Conservation (phyloP, 257 asterid species). For the Solanum stenotomum region DNA sequence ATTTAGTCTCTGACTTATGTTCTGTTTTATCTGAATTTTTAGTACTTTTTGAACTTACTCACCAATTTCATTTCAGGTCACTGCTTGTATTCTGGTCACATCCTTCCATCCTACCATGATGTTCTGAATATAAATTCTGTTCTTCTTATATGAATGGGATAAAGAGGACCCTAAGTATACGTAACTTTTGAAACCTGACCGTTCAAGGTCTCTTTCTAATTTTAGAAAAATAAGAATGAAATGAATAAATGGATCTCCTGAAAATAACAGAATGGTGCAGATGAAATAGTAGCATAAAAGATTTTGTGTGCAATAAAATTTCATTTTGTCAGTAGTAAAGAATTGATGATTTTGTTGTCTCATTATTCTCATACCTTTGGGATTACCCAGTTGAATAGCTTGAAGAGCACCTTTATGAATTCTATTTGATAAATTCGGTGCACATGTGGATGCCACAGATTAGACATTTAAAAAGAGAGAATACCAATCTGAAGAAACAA, state of each 20-base stretch:
- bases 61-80: background rate
- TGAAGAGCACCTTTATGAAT: background rate
- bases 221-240: background rate
- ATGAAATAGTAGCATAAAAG: background rate
- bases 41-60: background rate
- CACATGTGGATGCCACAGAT: background rate
- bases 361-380: background rate
- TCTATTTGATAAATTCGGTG: background rate
- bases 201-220: background rate
- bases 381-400: background rate
- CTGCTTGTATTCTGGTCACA: background rate
- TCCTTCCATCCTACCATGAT: background rate
- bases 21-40: background rate
- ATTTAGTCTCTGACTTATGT: background rate
- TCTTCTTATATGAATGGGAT: background rate
- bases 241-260: background rate
- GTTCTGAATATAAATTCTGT: background rate
- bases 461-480: background rate
- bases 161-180: background rate
- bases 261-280: background rate
- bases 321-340: background rate
- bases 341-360: background rate
- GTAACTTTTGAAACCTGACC: background rate
- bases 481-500: background rate
- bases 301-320: background rate